A percentile compares a stretch with the other conserved stretches of the same genome.
Evolutionary conservation across 257 asterid genomes (phyloP).

Genomic region (Solanum rostratum): DNA sequence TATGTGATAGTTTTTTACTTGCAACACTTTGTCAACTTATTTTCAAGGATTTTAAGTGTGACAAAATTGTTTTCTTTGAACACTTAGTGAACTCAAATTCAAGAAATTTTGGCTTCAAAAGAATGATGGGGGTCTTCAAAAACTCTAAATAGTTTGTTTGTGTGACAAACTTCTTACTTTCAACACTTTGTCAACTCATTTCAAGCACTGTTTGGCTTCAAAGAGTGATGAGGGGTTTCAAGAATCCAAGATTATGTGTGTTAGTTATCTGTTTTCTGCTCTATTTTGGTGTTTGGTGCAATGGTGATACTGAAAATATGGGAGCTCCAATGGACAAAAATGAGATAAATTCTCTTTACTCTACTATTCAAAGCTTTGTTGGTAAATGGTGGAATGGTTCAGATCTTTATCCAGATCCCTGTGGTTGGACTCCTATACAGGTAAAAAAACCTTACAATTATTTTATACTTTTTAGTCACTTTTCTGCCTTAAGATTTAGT

Average conservation of each 20-base stretch:
- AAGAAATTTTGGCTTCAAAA: background rate
- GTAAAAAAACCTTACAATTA: conserved; percentile 2
- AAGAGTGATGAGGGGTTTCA: conserved; percentile 29
- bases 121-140: background rate
- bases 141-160: background rate
- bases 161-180: background rate
- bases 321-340: conserved; percentile 58
- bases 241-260: conserved; percentile 1
- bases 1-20: background rate
- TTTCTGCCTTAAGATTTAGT: background rate
- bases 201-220: background rate
- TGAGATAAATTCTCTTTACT: conserved; percentile 65
- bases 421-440: conserved; percentile 99
- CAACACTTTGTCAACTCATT: background rate
- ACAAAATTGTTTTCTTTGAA: background rate
- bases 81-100: background rate
- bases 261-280: conserved; percentile 18
- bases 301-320: conserved; percentile 39
- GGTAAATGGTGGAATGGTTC: conserved; percentile 99
- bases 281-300: conserved; percentile 24
- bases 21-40: background rate
- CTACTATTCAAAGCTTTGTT: conserved; percentile 82
- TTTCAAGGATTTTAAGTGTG: too few relatives aligned
- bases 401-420: conserved; percentile 98
- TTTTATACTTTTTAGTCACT: background rate